Evolutionary conservation across 371 early-diverging fungal genomes (phyloP), one percentile per base, ranked within the genome.

Genomic region (Syncephalastrum sp.): DNA sequence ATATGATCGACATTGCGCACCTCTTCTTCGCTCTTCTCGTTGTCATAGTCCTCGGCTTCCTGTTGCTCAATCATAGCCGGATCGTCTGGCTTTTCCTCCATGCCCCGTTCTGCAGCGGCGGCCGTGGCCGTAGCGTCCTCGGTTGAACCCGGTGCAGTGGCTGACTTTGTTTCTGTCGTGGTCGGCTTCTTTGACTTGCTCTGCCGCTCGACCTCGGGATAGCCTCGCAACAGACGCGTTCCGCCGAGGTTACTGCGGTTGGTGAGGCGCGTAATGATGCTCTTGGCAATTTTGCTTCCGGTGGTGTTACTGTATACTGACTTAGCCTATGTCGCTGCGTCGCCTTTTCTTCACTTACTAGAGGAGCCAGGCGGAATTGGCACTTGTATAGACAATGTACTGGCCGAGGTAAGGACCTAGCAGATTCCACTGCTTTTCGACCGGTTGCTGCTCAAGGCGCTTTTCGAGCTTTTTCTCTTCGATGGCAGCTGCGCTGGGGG

Each of bases 1-100:
- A 93, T 57, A 67, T 92, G 93, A 62, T 90, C 82, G 51, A 92
- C 84, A 3, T 67, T 67, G 51, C 91, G 70, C 21, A 84, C 80
- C 13, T 82, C 83, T 52, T 77, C 85, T 49, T 84, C 81, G 14
- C 74, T 74, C 14, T 81, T 80, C 42, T 84, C 83, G 46, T 83
- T 78, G 4, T 76, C 76, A 56, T 81, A 82, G 60, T 88, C 87
- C 48, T 83, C 82, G 17, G 70, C 69, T 48, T 83, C 80, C 42
- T 67, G 61, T 56, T 53, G 63, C 57, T 16, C 58, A 50, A 54
- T 54, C 45, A 57, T 67, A 25, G 24, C 66, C 41, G 47, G 59
- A 17, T 49, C 64, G n/a, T 25, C 19, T 47, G 24, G 25, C 38
- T 17, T 42, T 33, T 33, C 38, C 12, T 33, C 38, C 16, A 42